These are phyloP conservation scores for Gillenia trifoliata DNA, from an alignment of 306 rosid genomes.

Conservation along the genomic window DNA sequence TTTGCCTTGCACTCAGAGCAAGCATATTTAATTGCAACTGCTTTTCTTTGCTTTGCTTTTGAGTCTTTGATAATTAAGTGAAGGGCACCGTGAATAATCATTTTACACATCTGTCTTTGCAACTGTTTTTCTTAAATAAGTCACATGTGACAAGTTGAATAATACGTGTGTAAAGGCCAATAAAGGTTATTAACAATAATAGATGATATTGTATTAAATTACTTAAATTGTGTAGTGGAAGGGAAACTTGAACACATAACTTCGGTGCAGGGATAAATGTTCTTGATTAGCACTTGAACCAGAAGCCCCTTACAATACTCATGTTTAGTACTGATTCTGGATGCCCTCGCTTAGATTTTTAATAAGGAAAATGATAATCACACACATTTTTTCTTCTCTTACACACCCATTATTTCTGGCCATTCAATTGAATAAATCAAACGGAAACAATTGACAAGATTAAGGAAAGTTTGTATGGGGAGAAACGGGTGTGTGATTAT, in stretches of 20 bases:
- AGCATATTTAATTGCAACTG: conserved; percentile 15
- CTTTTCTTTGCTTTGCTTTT: conserved; percentile 35
- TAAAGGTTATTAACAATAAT: not conserved
- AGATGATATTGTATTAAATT: too few species aligned
- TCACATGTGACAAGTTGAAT: conserved; percentile 20
- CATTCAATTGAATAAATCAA: too few species aligned
- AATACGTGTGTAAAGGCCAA: not conserved
- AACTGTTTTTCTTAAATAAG: conserved; percentile 5
- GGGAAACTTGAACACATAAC: not conserved
- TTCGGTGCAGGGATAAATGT: not conserved
- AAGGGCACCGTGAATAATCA: conserved; percentile 16
- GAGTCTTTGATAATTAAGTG: conserved; percentile 32
- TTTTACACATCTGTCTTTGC: conserved; percentile 6
- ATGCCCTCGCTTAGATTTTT: too few species aligned
- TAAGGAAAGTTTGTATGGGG: too few species aligned
- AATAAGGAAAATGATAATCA: too few species aligned
- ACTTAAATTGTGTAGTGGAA: not conserved
- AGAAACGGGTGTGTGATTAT: too few species aligned
- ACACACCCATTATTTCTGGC: too few species aligned
- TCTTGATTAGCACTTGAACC: not conserved
- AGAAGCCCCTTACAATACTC: not conserved
- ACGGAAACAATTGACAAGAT: too few species aligned
- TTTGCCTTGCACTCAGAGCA: conserved; percentile 43
- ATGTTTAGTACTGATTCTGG: too few species aligned
- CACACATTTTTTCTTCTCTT: too few species aligned